Base-by-base conservation (phyloP, 2,329 filamentous ascomycete genomes). In the Cladophialophora chaetospira region DNA sequence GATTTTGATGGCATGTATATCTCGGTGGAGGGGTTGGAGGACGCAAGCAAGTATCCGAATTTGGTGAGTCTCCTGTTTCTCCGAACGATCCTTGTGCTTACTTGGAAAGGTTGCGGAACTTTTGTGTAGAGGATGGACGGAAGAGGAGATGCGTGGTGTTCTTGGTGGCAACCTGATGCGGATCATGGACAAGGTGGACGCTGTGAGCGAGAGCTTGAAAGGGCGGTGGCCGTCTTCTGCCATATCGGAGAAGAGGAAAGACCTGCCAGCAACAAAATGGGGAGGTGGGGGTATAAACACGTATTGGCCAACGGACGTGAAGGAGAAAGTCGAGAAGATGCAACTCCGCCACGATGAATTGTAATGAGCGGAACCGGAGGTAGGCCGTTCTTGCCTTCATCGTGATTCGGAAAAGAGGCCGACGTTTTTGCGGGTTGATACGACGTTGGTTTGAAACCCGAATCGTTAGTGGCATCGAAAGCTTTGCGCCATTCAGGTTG, bases 11-110 rank as follows among this genome's bases (percentile, higher is more conserved):
- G 70, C 3, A 75, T 77, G 45, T 53, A 44, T 3, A 63, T 56
- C 9, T 84, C 85, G 3, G 91, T 91, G 0, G 70, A 77, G 50
- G 92, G 91, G 0, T 72, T 97, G 47, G 89, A 94, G 40, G 91
- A 96, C 71, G 91, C 96, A 5, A 85, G 85, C 46, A 90, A 89
- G 69, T 96, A 87, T 67, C 91, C 91, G 0, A 82, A 87, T 54
- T 73, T 96, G 35, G 57, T 60, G 36, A 57, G 57, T 53, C 25
- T 21, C 1, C 15, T 3, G n/a, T n/a, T 11, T 1, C 9, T 25
- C 28, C 23, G 21, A 21, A 35, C 21, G 15, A 6, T 25, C 6
- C 19, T 15, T 19, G 21, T 4, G 21, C 21, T 26, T n/a, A 40
- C 15, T n/a, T 6, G 17, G 21, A n/a, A 25, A 58, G 56, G 82